Evolutionary conservation across 306 rosid species (phyloP), one percentile per base, ranked within the genome.

Genomic region (Trichosanthes cucumerina): DNA sequence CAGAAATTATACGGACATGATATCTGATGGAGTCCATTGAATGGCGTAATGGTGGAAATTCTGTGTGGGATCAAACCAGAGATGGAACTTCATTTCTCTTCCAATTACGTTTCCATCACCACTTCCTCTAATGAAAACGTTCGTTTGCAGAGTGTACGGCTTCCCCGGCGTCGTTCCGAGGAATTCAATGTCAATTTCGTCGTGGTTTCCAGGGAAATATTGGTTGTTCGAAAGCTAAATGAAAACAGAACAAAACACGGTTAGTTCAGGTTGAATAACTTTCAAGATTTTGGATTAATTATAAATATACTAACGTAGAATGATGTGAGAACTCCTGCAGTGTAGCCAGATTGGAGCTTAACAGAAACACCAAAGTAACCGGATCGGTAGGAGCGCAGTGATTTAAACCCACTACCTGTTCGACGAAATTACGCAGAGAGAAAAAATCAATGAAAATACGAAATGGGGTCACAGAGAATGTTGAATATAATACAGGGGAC

Each of bases 31-130:
- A 78, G 83, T 87, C 96, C 97, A 95, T 5, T 90, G 81, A 62
- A 95, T 77, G 28, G 97, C 99, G 56, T 95, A 95, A 79, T 86
- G 70, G 82, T 92, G 99, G 81, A 87, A 95, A 74, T 88, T 88
- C 80, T 90, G 83, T 13, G 99, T 87, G 43, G 98, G 97, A 78
- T 92, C 96, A 73, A 95, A 92, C 99, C 99, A 95, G 79, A 95
- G 96, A 63, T 92, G 93, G 83, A 95, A 86, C 80, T 15, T 81
- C 88, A 85, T 85, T 84, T 95, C 99, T 83, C 97, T 88, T 39
- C 99, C 99, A 15, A 91, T 80, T 9, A 91, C 52, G 50, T 78
- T 87, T 31, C 88, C 87, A 79, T 92, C 97, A 59, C 97, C 97
- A 82, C 97, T 95, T 81, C 99, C 99, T 89, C 86, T 88, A 2